Evolutionary conservation across 805 yeast species (phyloP), one percentile per base, ranked within the genome.

Genomic region (Wickerhamomyces canadensis): DNA sequence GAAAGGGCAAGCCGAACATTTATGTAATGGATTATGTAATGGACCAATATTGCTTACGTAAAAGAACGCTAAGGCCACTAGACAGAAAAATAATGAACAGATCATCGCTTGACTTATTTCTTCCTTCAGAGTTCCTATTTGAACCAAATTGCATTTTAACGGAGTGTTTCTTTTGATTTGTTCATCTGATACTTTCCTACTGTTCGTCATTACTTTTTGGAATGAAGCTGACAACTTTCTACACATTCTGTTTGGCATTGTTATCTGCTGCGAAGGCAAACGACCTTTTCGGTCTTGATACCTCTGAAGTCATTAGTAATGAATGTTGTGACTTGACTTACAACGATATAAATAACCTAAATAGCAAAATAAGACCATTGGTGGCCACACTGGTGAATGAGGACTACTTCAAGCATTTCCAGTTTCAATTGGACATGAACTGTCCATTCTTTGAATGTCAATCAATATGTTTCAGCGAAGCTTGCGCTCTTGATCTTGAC

Each of bases 391-490:
- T 91, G 31, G 83, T 81, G 8, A 56, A 70, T 31, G 78, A 86
- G 26, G 87, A 89, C 48, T 93, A 85, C 61, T 91, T 93, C 74
- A 76, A 81, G 46, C 86, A 84, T 57, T 50, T 48, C 34, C 54
- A 52, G 36, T 93, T 86, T 67, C 80, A 87, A 57, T 72, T 93
- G 38, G 88, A 93, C 54, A 68, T 93, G 40, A 86, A 78, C 60
- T 54, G 99, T 60, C 91, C 95, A 19, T 54, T 88, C 84, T 58
- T 84, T 86, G 88, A 76, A 77, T 47, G 87, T 80, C 49, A 77
- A 68, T 52, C 57, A 4, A 53, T 54, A 31, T 54, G 59, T 31
- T 54, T 54, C 36, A 50, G 54, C 29, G 57, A 56, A 13, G 52
- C 48, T 7, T 54, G 59, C 30, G 54, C 49, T 29, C 35, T 54